These are phyloP conservation scores for Pneumocystis sp. DNA, from an alignment of 1,139 yeast genomes.

Conservation along the genomic window DNA sequence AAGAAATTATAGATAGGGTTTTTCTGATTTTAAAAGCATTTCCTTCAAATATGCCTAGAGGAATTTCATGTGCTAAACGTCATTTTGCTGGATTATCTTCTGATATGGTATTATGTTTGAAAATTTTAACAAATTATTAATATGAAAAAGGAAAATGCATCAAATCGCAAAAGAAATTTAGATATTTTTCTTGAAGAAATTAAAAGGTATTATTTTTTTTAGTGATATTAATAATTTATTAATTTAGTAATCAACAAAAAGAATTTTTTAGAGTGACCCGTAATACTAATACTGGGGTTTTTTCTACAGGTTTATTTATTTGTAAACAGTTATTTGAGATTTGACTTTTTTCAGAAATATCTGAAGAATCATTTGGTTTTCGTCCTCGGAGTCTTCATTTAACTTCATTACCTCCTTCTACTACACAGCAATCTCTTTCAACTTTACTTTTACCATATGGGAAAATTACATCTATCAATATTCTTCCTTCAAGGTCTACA, in stretches of 20 bases:
- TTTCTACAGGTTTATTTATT: background rate
- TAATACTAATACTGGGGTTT: background rate
- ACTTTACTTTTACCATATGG: background rate
- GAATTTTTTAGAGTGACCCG: background rate
- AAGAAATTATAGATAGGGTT: background rate
- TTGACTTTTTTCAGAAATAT: background rate
- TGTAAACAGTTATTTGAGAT: background rate
- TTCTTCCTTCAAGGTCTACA: background rate
- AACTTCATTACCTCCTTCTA: background rate
- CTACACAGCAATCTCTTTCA: constrained; percentile 1
- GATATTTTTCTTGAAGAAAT: constrained; percentile 1
- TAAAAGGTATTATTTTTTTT: background rate
- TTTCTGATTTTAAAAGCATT: background rate
- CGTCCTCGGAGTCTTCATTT: background rate
- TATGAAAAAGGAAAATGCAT: background rate
- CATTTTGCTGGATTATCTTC: constrained; percentile 1
- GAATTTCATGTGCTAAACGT: background rate
- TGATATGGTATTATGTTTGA: background rate
- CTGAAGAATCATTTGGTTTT: background rate
- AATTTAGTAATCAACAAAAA: background rate
- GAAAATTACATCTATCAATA: background rate
- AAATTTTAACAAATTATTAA: background rate
- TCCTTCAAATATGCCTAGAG: background rate
- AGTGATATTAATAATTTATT: background rate
- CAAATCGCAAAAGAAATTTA: background rate